These are phyloP conservation scores for Nicotiana tomentosiformis DNA, from an alignment of 257 asterid species.

Conservation along the genomic window DNA sequence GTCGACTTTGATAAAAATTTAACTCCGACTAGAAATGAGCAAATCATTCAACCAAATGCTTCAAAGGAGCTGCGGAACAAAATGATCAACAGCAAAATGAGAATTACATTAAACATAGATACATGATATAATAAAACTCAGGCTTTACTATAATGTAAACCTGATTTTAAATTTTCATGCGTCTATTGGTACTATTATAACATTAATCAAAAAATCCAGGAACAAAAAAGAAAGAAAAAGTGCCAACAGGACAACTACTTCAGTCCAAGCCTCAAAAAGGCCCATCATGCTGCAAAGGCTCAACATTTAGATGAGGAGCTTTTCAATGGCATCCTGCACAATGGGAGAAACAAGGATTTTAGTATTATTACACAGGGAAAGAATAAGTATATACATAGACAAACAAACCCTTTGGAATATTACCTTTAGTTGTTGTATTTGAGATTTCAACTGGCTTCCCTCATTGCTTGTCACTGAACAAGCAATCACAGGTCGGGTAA, in stretches of 20 bases:
- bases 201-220: slow-evolving; percentile 2
- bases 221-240: not conserved
- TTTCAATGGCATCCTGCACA: slow-evolving; percentile 34
- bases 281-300: slow-evolving; percentile 34
- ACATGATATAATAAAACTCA: not conserved
- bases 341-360: not conserved
- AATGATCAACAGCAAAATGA: not conserved
- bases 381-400: not conserved
- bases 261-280: slow-evolving; percentile 41
- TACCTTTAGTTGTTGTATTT: slow-evolving; percentile 80
- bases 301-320: slow-evolving; percentile 31
- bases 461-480: slow-evolving; percentile 86
- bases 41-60: not conserved
- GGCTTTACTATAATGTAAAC: not conserved
- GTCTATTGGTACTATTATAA: not conserved
- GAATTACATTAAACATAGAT: not conserved
- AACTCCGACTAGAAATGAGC: not conserved
- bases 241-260: slow-evolving; percentile 12
- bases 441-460: slow-evolving; percentile 85
- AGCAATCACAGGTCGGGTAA: slow-evolving; percentile 82
- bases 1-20: not conserved
- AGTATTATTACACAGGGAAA: not conserved
- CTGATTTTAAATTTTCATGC: not conserved
- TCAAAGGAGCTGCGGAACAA: not conserved
- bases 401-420: not conserved